phyloP scores from a whole-genome alignment of 208 protist genomes.

The Leptomonas seymouri region DNA sequence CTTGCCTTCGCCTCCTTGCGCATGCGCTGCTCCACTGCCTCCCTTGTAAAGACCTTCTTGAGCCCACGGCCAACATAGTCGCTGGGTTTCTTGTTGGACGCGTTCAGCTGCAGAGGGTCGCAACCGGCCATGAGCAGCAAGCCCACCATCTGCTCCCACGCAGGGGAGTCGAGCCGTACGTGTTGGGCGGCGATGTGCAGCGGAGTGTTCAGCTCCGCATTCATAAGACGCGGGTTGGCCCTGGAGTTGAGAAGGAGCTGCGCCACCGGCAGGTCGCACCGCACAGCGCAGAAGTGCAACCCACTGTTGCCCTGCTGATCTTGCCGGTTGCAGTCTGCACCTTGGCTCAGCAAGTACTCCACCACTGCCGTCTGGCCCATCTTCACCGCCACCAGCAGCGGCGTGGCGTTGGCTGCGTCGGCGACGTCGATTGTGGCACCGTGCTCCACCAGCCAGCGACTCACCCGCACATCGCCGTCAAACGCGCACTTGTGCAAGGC shows the following conservation, averaged over 20 bases:
- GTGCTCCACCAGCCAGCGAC: conserved; percentile 88
- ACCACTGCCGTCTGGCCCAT: conserved; percentile 83
- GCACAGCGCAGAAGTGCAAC: conserved; percentile 88
- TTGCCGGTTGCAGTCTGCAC: conserved; percentile 68
- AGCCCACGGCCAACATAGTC: conserved; percentile 82
- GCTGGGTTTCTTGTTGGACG: conserved; percentile 73
- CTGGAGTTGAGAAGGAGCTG: conserved; percentile 71
- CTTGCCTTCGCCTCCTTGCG: conserved; percentile 33
- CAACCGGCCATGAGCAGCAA: conserved; percentile 75
- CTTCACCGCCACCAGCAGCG: conserved; percentile 90
- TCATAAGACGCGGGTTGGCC: conserved; percentile 64
- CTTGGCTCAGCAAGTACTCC: conserved; percentile 74
- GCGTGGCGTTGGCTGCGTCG: conserved; percentile 73
- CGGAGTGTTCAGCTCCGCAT: conserved; percentile 80
- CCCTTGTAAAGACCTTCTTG: conserved; percentile 79
- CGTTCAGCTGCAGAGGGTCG: conserved; percentile 77
- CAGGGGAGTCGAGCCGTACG: conserved; percentile 74
- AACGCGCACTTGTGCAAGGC: conserved; percentile 92
- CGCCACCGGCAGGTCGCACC: conserved; percentile 80
- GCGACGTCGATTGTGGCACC: conserved; percentile 79
- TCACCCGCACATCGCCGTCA: conserved; percentile 89
- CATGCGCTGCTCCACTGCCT: conserved; percentile 61
- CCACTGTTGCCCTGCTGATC: conserved; percentile 80
- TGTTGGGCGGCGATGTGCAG: conserved; percentile 84
- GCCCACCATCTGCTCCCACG: conserved; percentile 85